Evolutionary conservation across 2,329 filamentous ascomycete genomes (phyloP).

Genomic region (Waltergamsia citrina): DNA sequence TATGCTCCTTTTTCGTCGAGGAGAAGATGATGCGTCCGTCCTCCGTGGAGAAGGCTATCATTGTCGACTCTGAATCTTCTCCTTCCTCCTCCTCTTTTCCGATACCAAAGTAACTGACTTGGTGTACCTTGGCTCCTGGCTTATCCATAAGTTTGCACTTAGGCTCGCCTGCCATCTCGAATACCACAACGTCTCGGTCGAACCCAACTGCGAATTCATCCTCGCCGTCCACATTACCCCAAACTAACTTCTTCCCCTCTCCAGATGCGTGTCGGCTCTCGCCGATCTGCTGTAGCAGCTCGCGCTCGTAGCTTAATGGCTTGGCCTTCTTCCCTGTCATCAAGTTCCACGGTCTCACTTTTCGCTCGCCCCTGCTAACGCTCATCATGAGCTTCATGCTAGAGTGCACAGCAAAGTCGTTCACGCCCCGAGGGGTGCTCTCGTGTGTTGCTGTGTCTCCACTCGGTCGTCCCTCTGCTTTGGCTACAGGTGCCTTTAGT

Average conservation of each 20-base stretch:
- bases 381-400: slow-evolving; percentile 96
- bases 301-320: slow-evolving; percentile 73
- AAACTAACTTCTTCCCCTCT: slow-evolving; percentile 74
- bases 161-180: slow-evolving; percentile 79
- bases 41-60: slow-evolving; percentile 77
- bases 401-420: slow-evolving; percentile 91
- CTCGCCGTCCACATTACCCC: slow-evolving; percentile 60
- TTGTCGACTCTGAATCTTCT: slow-evolving; percentile 20
- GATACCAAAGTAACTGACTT: slow-evolving; percentile 61
- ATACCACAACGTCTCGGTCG: slow-evolving; percentile 75
- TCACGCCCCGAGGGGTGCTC: slow-evolving; percentile 77
- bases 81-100: slow-evolving; percentile 38
- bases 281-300: slow-evolving; percentile 63
- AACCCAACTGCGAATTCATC: slow-evolving; percentile 88
- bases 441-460: slow-evolving; percentile 83
- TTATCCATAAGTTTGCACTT: slow-evolving; percentile 60
- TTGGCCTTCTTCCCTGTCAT: slow-evolving; percentile 94
- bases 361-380: slow-evolving; percentile 80
- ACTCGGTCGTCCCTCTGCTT: slow-evolving; percentile 68
- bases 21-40: slow-evolving; percentile 84
- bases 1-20: slow-evolving; percentile 49
- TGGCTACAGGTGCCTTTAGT: slow-evolving; percentile 83
- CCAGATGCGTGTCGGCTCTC: slow-evolving; percentile 70
- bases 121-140: slow-evolving; percentile 69
- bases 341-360: slow-evolving; percentile 92